Evolutionary conservation across 768 basidiomycete genomes (phyloP).

Genomic region (Rubroboletus satanas): DNA sequence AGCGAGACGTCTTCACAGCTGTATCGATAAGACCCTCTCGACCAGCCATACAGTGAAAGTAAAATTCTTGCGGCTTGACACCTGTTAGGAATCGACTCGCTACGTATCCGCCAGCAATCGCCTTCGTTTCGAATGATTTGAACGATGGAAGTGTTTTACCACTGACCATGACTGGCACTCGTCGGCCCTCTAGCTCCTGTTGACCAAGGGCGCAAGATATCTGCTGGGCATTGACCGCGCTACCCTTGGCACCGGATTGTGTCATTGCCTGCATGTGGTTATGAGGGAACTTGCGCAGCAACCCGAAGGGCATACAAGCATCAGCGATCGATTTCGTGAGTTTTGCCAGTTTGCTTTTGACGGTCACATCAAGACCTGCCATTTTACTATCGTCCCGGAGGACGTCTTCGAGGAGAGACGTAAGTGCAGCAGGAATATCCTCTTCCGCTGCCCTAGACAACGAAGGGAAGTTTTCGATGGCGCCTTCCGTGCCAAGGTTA

Average conservation of each 20-base stretch:
- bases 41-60: slow-evolving; percentile 99
- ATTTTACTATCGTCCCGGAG: slow-evolving; percentile 94
- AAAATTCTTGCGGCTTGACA: slow-evolving; percentile 97
- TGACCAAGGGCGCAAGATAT: slow-evolving; percentile 98
- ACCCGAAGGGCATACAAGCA: slow-evolving; percentile 76
- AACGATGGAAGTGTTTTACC: slow-evolving; percentile 98
- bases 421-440: slow-evolving; percentile 56
- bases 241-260: slow-evolving; percentile 95
- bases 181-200: slow-evolving; percentile 96
- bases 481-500: slow-evolving; percentile 78
- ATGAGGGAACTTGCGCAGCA: slow-evolving; percentile 91
- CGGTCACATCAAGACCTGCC: slow-evolving; percentile 92
- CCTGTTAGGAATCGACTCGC: slow-evolving; percentile 98
- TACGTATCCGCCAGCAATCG: slow-evolving; percentile 96
- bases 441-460: slow-evolving; percentile 46
- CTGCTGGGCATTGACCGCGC: slow-evolving; percentile 93
- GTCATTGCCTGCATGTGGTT: slow-evolving; percentile 99
- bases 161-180: slow-evolving; percentile 98
- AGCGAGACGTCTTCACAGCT: slow-evolving; percentile 97
- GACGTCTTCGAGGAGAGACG: slow-evolving; percentile 80
- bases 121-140: slow-evolving; percentile 95
- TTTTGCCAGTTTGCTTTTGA: slow-evolving; percentile 79
- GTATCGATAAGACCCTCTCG: slow-evolving; percentile 99
- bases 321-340: slow-evolving; percentile 90
- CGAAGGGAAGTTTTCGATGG: slow-evolving; percentile 87